These are phyloP conservation scores for Volvox carteri DNA, from an alignment of 163 green algal genomes.

Conservation along the genomic window DNA sequence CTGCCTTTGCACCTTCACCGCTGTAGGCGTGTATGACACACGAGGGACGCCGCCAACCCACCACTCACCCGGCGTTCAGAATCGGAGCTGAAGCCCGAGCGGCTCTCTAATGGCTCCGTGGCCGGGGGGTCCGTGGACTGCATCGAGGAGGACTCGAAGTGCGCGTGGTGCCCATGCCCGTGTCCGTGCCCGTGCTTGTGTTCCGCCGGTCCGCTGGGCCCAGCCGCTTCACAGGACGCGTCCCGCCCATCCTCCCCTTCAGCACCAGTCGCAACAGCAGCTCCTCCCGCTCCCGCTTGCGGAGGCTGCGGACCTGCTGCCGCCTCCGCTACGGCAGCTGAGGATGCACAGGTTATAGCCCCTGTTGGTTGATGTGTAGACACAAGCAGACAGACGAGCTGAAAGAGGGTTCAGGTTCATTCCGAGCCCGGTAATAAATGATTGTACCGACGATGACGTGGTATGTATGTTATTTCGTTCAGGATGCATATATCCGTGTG, in stretches of 20 bases:
- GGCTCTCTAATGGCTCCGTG: background rate
- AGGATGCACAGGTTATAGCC: background rate
- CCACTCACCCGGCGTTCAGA: constrained; percentile 40
- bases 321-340: background rate
- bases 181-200: background rate
- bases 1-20: too few species aligned
- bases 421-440: too few species aligned
- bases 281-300: background rate
- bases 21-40: too few species aligned
- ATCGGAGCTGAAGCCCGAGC: constrained; percentile 45
- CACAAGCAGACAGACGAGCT: too few species aligned
- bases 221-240: background rate
- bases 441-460: too few species aligned
- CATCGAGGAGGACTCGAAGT: background rate
- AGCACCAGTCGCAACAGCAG: background rate
- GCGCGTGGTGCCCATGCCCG: background rate
- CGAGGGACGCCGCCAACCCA: too few species aligned
- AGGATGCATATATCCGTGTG: too few species aligned
- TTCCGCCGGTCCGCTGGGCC: background rate
- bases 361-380: background rate
- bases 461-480: too few species aligned
- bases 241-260: background rate
- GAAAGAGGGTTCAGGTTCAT: too few species aligned
- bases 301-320: background rate
- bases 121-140: background rate